Conservation (phyloP, 345 rosid species). For the Triadica sebifera region DNA sequence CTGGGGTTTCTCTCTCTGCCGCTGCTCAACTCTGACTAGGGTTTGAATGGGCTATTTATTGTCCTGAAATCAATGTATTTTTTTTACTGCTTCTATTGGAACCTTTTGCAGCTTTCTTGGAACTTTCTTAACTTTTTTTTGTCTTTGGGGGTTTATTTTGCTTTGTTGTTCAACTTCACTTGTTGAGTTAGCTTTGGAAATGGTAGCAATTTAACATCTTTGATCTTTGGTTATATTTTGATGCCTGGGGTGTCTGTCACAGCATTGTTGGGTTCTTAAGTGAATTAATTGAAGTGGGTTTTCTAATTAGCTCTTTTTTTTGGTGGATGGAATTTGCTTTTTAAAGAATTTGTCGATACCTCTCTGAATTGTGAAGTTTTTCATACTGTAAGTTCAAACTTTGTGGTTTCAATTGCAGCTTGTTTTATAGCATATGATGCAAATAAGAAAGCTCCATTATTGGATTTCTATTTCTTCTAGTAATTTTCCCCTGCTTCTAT, state of each 20-base stretch:
- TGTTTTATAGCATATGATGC: conserved; percentile 8
- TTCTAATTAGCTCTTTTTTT: conserved; percentile 12
- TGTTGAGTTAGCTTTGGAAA: conserved; percentile 32
- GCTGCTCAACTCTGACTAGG: conserved; percentile 61
- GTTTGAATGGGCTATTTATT: conserved; percentile 48
- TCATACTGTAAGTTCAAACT: conserved; percentile 17
- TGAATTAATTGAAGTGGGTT: conserved; percentile 22
- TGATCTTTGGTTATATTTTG: conserved; percentile 26
- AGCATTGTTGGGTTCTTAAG: conserved; percentile 21
- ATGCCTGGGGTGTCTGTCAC: conserved; percentile 18
- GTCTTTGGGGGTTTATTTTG: conserved; percentile 20
- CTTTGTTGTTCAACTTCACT: conserved; percentile 28
- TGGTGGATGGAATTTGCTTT: conserved; percentile 23
- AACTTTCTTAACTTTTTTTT: conserved; percentile 29
- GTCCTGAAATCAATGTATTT: conserved; percentile 63
- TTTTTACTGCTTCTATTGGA: conserved; percentile 54
- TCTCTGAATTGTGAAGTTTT: conserved; percentile 17
- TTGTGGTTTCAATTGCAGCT: conserved; percentile 21
- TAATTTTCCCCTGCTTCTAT: conserved; percentile 16
- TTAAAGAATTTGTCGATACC: conserved; percentile 12
- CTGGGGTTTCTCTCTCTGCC: conserved; percentile 29
- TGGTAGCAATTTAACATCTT: conserved; percentile 23
- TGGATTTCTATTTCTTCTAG: conserved; percentile 21
- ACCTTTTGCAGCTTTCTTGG: conserved; percentile 34
- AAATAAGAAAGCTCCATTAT: conserved; percentile 11